Conservation (phyloP, 805 yeast genomes). For the Metschnikowia anglica region DNA sequence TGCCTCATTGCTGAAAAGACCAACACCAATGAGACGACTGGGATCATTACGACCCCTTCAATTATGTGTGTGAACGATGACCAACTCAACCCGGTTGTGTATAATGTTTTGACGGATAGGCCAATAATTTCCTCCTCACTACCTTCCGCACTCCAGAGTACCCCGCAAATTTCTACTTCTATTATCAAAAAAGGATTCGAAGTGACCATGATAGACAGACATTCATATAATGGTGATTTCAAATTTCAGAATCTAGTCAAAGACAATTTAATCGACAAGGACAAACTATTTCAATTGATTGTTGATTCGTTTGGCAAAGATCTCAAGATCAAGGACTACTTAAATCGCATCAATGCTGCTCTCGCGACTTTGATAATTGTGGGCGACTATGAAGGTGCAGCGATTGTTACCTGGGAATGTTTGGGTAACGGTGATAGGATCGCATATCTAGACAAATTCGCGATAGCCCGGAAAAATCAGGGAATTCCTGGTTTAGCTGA, state of each 20-base stretch:
- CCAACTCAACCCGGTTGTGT: conserved; percentile 79
- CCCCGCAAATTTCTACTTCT: conserved; percentile 70
- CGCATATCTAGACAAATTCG: conserved; percentile 91
- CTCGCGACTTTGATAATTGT: conserved; percentile 80
- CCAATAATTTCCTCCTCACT: conserved; percentile 88
- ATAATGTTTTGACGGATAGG: conserved; percentile 87
- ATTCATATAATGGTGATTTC: conserved; percentile 33
- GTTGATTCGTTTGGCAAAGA: conserved; percentile 76
- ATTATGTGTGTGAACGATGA: conserved; percentile 58
- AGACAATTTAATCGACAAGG: conserved; percentile 49
- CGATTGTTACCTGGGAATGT: conserved; percentile 82
- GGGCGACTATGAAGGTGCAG: conserved; percentile 95
- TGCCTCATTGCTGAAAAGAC: conserved; percentile 45
- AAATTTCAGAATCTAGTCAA: conserved; percentile 40
- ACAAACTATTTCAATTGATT: conserved; percentile 57
- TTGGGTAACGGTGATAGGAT: conserved; percentile 35
- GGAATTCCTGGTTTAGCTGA: conserved; percentile 95
- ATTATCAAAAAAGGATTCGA: conserved; percentile 74
- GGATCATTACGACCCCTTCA: conserved; percentile 80
- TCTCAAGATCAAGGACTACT: conserved; percentile 65
- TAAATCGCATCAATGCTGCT: conserved; percentile 59
- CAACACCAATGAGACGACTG: conserved; percentile 55
- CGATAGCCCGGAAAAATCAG: conserved; percentile 78
- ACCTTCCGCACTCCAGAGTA: conserved; percentile 59
- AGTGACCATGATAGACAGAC: conserved; percentile 43